Evolutionary conservation across 23 red algal species (phyloP), one percentile per base, ranked within the genome.

Genomic region (Gracilariopsis chorda): DNA sequence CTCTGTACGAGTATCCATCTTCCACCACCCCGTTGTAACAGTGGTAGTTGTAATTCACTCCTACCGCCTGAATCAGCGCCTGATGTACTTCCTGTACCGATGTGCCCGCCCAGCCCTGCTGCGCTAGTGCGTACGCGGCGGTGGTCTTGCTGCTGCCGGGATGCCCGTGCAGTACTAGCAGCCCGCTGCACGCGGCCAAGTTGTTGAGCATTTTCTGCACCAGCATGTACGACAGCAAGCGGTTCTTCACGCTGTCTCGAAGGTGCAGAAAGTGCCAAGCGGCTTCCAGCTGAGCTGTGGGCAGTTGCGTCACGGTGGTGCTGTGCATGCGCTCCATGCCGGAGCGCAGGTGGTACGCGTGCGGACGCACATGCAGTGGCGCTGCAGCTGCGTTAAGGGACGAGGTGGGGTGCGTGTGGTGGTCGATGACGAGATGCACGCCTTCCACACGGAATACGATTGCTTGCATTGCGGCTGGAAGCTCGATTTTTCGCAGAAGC

Each of bases 131-230:
- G 9, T 44, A 61, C 28, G 48, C 61, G 33, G 91, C 27, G 55
- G 43, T 86, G 14, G 83, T 95, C 93, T 95, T 95, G 19, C 93
- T 86, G 8, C 86, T 90, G 48, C 93, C 93, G 5, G 93, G 93
- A 7, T 76, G 93, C 0, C 93, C 93, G 40, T 95, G 78, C 49
- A 95, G 78, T 45, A 95, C 14, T 35, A 90, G 36, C 0, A 95
- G n/a, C 1, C 92, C 76, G 10, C 61, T 81, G 44, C 67, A 73
- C 7, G 28, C 67, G 28, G 47, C 32, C 8, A 45, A 45, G 14
- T 36, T 42, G 17, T 42, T 42, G 3, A 73, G 67, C 40, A 46
- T 46, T 20, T 3, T 14, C n/a, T 42, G 67, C 39, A 73, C 67
- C 17, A 20, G 39, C 67, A 73, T 42, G 20, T 73, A 73, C 6